phyloP scores from a whole-genome alignment of 768 basidiomycete species.

The Sutorius australiensis region DNA sequence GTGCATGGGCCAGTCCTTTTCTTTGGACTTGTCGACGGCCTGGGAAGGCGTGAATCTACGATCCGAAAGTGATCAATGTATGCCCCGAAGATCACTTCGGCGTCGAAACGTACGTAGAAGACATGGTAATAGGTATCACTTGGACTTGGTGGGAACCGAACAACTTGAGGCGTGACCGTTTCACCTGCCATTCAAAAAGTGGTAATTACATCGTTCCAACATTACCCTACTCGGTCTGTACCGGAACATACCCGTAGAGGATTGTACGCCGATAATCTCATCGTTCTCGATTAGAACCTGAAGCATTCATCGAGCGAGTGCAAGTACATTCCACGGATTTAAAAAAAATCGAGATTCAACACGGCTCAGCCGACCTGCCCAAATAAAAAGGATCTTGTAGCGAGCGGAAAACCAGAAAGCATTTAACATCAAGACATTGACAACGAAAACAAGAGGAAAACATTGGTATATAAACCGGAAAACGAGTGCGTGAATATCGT shows the following conservation, averaged over 20 bases:
- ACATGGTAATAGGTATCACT: constrained; percentile 10
- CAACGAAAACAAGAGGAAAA: constrained; percentile 13
- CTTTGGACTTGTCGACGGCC: constrained; percentile 57
- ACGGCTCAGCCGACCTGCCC: constrained; percentile 13
- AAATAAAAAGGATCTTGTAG: constrained; percentile 1
- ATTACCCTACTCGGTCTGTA: no score
- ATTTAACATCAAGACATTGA: constrained; percentile 4
- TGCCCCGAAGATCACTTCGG: not conserved
- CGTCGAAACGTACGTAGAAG: constrained; percentile 22
- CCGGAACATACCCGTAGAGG: not conserved
- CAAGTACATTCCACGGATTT: not conserved
- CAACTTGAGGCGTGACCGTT: no score
- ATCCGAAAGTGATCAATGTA: not conserved
- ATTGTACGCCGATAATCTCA: not conserved
- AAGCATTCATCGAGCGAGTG: not conserved
- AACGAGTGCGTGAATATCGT: constrained; percentile 11
- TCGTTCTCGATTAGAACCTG: not conserved
- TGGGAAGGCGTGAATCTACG: constrained; percentile 56
- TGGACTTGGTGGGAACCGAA: not conserved
- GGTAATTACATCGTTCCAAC: no score
- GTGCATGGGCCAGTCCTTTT: constrained; percentile 67
- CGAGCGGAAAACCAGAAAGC: not conserved
- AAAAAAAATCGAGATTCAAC: not conserved
- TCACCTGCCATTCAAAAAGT: no score
- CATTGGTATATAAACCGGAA: constrained; percentile 12